Evolutionary conservation across 352 stramenopile species (phyloP).

Genomic region (Globisporangium lucens): DNA sequence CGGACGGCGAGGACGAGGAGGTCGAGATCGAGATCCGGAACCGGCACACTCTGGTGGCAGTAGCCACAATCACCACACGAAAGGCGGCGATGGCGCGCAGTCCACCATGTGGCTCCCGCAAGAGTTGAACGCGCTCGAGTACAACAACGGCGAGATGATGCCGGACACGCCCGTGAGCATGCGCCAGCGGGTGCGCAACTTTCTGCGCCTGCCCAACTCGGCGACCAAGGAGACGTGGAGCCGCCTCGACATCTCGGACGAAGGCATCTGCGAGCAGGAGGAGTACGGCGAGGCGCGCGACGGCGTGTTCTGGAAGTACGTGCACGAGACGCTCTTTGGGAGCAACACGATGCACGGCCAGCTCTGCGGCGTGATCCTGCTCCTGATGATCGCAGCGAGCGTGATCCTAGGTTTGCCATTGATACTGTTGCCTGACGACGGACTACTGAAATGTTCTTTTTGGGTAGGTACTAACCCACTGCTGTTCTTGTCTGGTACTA

Average conservation of each 20-base stretch:
- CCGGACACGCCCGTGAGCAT: slow-evolving; percentile 14
- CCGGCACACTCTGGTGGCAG: background rate
- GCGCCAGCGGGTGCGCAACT: slow-evolving; percentile 22
- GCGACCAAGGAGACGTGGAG: slow-evolving; percentile 36
- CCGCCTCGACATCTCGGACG: slow-evolving; percentile 30
- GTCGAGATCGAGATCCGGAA: slow-evolving; percentile 30
- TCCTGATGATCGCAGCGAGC: slow-evolving; percentile 72
- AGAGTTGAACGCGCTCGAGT: slow-evolving; percentile 22
- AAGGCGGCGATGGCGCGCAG: background rate
- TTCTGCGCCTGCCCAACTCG: slow-evolving; percentile 26
- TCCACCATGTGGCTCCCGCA: slow-evolving; percentile 18
- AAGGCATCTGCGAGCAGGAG: slow-evolving; percentile 31
- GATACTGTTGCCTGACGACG: background rate
- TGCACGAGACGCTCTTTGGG: slow-evolving; percentile 70
- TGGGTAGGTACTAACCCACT: background rate
- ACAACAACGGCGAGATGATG: slow-evolving; percentile 14
- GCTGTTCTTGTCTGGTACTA: background rate
- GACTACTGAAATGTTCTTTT: background rate
- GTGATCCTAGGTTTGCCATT: slow-evolving; percentile 50
- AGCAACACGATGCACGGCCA: slow-evolving; percentile 60
- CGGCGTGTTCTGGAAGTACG: slow-evolving; percentile 42
- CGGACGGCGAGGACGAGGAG: slow-evolving; percentile 25
- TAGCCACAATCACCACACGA: background rate
- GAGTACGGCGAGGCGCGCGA: slow-evolving; percentile 32
- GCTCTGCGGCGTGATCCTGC: slow-evolving; percentile 48